phyloP scores from a whole-genome alignment of 305 asterid species.

The Plantago lanceolata region DNA sequence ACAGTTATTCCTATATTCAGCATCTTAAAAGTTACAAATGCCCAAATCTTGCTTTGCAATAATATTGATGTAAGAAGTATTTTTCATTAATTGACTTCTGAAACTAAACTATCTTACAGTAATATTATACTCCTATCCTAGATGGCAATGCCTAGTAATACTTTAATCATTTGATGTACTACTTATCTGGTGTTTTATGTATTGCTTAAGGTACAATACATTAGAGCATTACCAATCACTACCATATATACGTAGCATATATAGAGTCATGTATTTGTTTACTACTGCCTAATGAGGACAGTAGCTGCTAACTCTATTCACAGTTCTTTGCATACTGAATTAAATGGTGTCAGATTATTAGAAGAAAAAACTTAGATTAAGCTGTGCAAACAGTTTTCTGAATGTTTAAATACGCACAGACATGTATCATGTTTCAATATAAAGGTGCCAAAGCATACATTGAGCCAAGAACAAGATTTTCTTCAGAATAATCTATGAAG shows the following conservation, averaged over 20 bases:
- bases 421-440: neutral
- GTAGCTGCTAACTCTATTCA: too few species aligned
- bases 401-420: neutral
- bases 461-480: neutral
- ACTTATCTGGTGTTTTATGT: too few species aligned
- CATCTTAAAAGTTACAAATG: constrained; percentile 14
- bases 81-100: neutral
- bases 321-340: too few species aligned
- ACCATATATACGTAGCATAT: too few species aligned
- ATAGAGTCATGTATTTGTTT: too few species aligned
- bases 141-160: too few species aligned
- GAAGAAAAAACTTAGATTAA: neutral
- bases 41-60: constrained; percentile 7
- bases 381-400: neutral
- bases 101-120: neutral
- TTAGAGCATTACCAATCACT: too few species aligned
- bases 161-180: too few species aligned
- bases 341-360: neutral
- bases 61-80: constrained; percentile 8
- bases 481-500: neutral
- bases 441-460: neutral
- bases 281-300: too few species aligned
- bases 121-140: neutral
- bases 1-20: neutral
- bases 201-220: too few species aligned